These are phyloP conservation scores for Trifolium subterraneum DNA, from an alignment of 306 rosid species.

Conservation along the genomic window DNA sequence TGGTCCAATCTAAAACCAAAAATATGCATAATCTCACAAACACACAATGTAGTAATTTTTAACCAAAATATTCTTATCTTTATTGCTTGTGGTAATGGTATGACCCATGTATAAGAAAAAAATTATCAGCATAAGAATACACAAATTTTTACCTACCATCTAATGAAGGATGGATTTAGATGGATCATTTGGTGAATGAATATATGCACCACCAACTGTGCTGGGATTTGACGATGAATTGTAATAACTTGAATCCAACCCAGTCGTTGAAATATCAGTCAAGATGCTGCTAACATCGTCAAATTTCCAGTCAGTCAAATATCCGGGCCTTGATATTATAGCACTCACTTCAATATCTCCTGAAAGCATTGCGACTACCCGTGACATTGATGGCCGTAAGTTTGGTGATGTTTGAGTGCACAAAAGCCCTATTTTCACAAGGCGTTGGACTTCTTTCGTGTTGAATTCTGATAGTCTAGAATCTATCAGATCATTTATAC, in stretches of 20 bases:
- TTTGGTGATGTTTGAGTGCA: constrained; percentile 73
- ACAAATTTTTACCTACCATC: constrained; percentile 44
- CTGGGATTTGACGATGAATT: constrained; percentile 45
- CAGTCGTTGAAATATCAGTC: constrained; percentile 38
- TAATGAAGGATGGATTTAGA: constrained; percentile 39
- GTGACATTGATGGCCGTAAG: constrained; percentile 70
- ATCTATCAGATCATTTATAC: constrained; percentile 54
- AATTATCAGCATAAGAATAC: no score
- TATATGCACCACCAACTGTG: constrained; percentile 37
- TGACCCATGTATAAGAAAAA: no score
- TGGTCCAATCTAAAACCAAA: no score
- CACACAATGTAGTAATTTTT: no score
- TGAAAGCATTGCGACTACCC: constrained; percentile 73
- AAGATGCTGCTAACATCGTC: constrained; percentile 46
- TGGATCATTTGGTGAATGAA: constrained; percentile 27
- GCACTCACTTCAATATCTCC: constrained; percentile 44
- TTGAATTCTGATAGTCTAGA: constrained; percentile 20
- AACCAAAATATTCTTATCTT: no score
- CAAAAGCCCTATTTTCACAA: constrained; percentile 56
- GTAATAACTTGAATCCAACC: constrained; percentile 34
- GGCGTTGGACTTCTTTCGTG: constrained; percentile 54
- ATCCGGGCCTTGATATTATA: constrained; percentile 60
- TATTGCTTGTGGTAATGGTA: no score
- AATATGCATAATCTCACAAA: no score
- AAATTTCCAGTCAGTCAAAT: constrained; percentile 69